Evolutionary conservation across 306 rosid genomes (phyloP), one percentile per base, ranked within the genome.

Genomic region (Gynostemma pentaphyllum): DNA sequence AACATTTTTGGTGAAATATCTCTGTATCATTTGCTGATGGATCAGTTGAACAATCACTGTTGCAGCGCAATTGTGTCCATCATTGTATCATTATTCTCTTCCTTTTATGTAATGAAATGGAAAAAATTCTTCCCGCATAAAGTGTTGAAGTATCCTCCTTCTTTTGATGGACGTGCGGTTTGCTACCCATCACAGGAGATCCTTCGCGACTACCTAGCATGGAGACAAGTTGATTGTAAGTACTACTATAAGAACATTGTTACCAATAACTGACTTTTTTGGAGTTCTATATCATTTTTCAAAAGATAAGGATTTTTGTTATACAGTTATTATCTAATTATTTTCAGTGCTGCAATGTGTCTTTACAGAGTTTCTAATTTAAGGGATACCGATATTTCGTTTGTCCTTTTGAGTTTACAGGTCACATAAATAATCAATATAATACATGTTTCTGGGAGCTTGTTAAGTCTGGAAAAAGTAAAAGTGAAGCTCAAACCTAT

Each of bases 181-280:
- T 90, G 96, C 76, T 87, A 87, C 68, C 97, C 94, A 7, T 72
- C 96, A 30, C 46, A 62, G 23, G 78, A 85, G 78, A 87, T 85
- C 76, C 73, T 90, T 46, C 67, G 55, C n/a, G 96, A 90, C 76
- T 87, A 87, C 80, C 84, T 85, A 21, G 76, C 91, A 0, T 85
- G 96, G 96, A 87, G 97, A 72, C 97, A 85, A 75, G 97, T 89
- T 62, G 95, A 89, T 82, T 86, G 95, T 81, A 64, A 74, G 85
- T 80, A 29, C 51, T 62, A 21, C n/a, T 0, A 49, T 48, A 48
- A 39, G 22, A 11, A 47, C 28, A 16, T 53, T 16, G 15, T n/a
- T n/a, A 53, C 21, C 37, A 14, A 28, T 27, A 27, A 28, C 14
- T 0, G 18, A 12, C 19, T 21, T 21, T 18, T 40, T 26, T 9